A percentile compares a stretch with the other conserved stretches of the same genome.
These are phyloP conservation scores for Spiromastix sp. DNA, from an alignment of 2,329 filamentous ascomycete species.

Conservation along the genomic window DNA sequence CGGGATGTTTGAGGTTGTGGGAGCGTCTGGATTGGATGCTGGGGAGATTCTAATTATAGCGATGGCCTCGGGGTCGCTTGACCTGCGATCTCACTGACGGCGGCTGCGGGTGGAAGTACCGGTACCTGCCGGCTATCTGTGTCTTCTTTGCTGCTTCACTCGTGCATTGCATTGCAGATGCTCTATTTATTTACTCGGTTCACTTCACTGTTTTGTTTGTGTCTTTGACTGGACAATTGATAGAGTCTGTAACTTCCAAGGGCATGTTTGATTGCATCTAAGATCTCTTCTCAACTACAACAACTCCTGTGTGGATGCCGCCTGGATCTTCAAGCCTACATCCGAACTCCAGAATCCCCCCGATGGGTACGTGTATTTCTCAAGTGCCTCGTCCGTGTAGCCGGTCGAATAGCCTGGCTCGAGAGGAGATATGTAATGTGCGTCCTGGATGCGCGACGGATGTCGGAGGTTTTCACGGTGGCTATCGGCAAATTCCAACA, in stretches of 20 bases:
- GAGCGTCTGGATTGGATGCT: neutral
- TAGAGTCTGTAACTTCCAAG: conserved; percentile 4
- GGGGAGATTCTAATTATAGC: neutral
- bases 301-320: conserved; percentile 16
- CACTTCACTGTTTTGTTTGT: conserved; percentile 3
- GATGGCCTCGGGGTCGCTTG: too few relatives aligned
- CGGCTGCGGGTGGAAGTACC: too few relatives aligned
- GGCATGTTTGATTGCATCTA: too few relatives aligned
- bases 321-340: conserved; percentile 20
- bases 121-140: too few relatives aligned
- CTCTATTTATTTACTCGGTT: too few relatives aligned
- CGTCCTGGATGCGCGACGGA: conserved; percentile 16
- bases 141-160: too few relatives aligned
- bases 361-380: conserved; percentile 21
- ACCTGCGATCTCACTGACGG: too few relatives aligned
- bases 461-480: conserved; percentile 20
- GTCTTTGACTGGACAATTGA: too few relatives aligned
- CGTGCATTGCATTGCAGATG: too few relatives aligned
- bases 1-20: conserved; percentile 5
- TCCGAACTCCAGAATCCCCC: conserved; percentile 23
- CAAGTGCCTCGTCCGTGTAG: conserved; percentile 20
- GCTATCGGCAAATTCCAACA: conserved; percentile 17
- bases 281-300: too few relatives aligned
- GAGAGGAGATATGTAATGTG: conserved; percentile 18
- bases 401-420: conserved; percentile 21